Base-by-base conservation (phyloP, 208 protist genomes). In the Wallacemonas sp. region DNA sequence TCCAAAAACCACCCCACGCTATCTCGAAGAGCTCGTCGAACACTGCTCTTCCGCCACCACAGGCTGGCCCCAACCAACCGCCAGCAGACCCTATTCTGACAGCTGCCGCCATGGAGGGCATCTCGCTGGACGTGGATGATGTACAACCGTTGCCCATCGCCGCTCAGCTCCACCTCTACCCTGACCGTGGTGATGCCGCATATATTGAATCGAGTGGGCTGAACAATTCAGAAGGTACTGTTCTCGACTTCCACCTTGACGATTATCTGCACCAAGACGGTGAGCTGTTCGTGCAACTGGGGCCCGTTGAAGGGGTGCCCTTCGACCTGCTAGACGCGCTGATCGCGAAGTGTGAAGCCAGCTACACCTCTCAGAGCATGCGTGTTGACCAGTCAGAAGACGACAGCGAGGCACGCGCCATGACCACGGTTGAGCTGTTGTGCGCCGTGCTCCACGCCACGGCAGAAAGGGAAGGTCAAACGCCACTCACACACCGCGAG, bases 191-290 rank as follows among this genome's bases (percentile, higher is more conserved):
- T 11, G 90, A 95, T 46, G 71, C 80, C 42, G 47, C 68, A 2
- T 84, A 90, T 70, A 47, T 82, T 39, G 66, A 77, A 3, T 68
- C 80, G 61, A 54, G 88, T 9, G 70, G 62, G 44, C 73, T 90
- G 46, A 65, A 68, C n/a, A 71, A 72, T 21, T 68, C 66, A 22
- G 30, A 58, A 19, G 51, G 51, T 4, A 24, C 51, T 12, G 31
- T 58, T 3, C 61, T 88, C 28, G 72, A 84, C 41, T 75, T 79
- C 26, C 30, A 66, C n/a, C 86, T 77, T 61, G 76, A 83, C 19
- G 84, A 95, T 58, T 77, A 79, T 17, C 53, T 93, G 60, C 82
- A 84, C 24, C 78, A 90, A 33, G 82, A 95, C 28, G 90, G 90
- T 21, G 90, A 93, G 58, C 54, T 95, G 44, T 61, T 91, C 28